phyloP scores from a whole-genome alignment of 352 stramenopile genomes.

The Pythium brachiatum region DNA sequence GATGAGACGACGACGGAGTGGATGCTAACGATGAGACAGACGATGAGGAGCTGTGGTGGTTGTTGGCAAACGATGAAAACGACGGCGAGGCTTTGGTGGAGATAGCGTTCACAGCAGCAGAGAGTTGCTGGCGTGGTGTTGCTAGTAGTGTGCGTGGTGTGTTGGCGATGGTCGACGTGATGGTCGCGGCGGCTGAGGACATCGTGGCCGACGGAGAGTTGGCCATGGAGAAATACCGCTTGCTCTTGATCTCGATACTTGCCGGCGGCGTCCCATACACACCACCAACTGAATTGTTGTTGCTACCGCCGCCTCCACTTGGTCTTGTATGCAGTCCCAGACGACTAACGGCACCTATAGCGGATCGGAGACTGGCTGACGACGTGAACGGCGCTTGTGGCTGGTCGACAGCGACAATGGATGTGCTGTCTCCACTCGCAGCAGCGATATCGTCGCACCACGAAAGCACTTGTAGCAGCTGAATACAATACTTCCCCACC shows the following conservation, averaged over 20 bases:
- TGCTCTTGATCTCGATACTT: constrained; percentile 61
- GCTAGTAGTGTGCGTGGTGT: constrained; percentile 60
- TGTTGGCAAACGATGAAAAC: constrained; percentile 58
- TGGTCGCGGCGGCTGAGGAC: constrained; percentile 67
- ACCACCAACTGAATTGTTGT: constrained; percentile 33
- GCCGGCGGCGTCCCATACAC: constrained; percentile 64
- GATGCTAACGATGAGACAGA: not conserved
- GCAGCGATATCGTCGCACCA: constrained; percentile 50
- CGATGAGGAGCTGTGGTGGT: constrained; percentile 10
- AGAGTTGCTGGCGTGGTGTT: constrained; percentile 73
- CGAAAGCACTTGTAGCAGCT: constrained; percentile 61
- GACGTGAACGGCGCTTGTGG: constrained; percentile 18
- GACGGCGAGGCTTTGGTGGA: constrained; percentile 69
- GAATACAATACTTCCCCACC: constrained; percentile 53
- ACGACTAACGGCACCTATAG: not conserved
- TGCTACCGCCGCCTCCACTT: constrained; percentile 8
- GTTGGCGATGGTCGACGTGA: constrained; percentile 71
- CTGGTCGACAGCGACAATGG: constrained; percentile 15
- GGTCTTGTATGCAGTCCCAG: constrained; percentile 7
- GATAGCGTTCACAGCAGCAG: constrained; percentile 70
- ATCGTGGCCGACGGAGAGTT: constrained; percentile 61
- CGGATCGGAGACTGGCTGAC: not conserved
- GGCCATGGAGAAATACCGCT: constrained; percentile 58
- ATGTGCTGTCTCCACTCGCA: not conserved
- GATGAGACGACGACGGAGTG: not conserved